Evolutionary conservation across 352 stramenopile species (phyloP), one percentile per base, ranked within the genome.

Genomic region (Pythium sukuiense): DNA sequence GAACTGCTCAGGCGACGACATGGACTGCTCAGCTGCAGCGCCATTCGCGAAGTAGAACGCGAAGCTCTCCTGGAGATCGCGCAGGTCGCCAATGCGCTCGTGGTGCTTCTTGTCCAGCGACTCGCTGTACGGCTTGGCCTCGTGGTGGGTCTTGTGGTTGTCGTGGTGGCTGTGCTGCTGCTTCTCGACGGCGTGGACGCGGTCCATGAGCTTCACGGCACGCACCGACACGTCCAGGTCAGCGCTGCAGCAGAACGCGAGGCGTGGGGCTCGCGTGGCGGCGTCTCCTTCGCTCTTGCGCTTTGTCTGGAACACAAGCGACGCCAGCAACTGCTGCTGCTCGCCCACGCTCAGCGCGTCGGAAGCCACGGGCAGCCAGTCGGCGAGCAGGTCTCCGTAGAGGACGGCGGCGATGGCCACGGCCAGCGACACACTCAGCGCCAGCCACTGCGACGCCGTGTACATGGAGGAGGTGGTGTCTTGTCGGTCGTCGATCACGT

Each of bases 171-270:
- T 61, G 41, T 80, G 72, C 48, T 86, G 62, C 45, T 78, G 68
- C 9, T 72, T 59, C 39, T 89, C 78, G 54, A 85, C 71, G 18
- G 73, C 24, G 41, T 83, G 70, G 27, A 90, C 71, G 27, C 75
- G 77, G 43, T 74, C 56, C 84, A 95, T 93, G 58, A 95, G 75
- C 32, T 88, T 83, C 13, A 92, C 82, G 2, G 86, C 86, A 2
- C 80, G 75, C 9, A 95, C 85, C 43, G 83, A 86, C 26, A 95
- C 86, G 39, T 95, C 86, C 46, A 93, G 49, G 52, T 95, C 86
- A 11, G 81, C 86, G 58, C 83, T 92, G 61, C 86, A 95, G 73
- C 86, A 95, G 68, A 93, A 93, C 14, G 86, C 86, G 6, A 95
- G 59, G 0, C 84, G 81, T 9, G 82, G 80, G 8, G 57, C 50